These are phyloP conservation scores for Melampsora larici-populina DNA, from an alignment of 1,284 basidiomycete species.

Conservation along the genomic window DNA sequence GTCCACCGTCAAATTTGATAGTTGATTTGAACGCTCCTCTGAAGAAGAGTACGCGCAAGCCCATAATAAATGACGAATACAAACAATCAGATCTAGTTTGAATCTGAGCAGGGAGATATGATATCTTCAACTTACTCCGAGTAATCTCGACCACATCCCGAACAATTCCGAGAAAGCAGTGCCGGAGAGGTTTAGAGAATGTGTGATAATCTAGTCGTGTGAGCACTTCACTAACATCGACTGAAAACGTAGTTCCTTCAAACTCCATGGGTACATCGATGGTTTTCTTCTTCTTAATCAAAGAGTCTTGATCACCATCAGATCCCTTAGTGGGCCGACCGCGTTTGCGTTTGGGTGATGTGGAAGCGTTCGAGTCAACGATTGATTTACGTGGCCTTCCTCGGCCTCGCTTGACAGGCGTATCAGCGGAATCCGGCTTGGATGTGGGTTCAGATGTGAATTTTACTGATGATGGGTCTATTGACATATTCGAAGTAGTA, in stretches of 20 bases:
- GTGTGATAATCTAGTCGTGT: not conserved
- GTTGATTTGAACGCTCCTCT: not conserved
- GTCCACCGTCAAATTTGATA: not conserved
- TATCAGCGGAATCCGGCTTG: no score
- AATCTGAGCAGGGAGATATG: no score
- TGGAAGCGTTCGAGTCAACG: not conserved
- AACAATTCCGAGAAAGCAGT: not conserved
- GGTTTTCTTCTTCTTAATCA: not conserved
- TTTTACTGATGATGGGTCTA: no score
- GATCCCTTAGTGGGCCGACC: not conserved
- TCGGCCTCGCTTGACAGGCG: not conserved
- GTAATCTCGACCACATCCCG: not conserved
- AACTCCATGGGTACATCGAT: not conserved
- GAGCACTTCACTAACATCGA: not conserved
- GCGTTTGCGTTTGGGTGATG: not conserved
- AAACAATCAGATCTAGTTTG: no score
- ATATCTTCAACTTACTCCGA: not conserved
- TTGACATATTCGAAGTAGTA: no score
- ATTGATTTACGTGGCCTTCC: not conserved
- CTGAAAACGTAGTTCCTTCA: not conserved
- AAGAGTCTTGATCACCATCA: not conserved
- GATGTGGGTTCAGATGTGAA: no score
- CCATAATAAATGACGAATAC: not conserved
- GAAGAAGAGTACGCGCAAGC: not conserved
- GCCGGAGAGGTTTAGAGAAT: not conserved